phyloP scores from a whole-genome alignment of 2,329 filamentous ascomycete genomes.

The Calonectria fujianensis region DNA sequence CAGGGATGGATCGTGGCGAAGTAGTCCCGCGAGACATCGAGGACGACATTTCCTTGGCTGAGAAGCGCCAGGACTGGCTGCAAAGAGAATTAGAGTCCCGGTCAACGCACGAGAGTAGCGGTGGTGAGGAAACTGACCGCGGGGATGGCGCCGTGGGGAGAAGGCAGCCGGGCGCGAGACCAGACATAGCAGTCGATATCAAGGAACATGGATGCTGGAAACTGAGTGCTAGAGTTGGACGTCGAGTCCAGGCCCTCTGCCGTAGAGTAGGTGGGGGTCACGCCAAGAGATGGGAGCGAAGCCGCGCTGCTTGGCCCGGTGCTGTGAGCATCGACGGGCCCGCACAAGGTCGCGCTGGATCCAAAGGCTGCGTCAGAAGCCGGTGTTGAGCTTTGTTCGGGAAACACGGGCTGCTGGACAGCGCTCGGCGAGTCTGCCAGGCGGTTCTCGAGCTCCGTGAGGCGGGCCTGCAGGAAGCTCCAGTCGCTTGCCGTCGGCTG shows the following conservation, averaged over 20 bases:
- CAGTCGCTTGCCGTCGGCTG: slow-evolving; percentile 1
- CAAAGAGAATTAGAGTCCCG: neutral
- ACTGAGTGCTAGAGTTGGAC: neutral
- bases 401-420: neutral
- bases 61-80: neutral
- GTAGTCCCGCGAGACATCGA: slow-evolving; percentile 54
- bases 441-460: neutral
- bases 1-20: slow-evolving; percentile 67
- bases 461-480: neutral
- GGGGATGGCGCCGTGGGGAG: neutral
- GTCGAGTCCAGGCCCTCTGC: neutral
- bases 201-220: neutral
- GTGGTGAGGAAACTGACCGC: neutral
- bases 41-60: neutral
- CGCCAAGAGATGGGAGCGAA: neutral
- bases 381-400: neutral
- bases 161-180: neutral
- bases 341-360: neutral
- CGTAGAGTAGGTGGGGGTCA: neutral
- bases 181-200: slow-evolving; percentile 6
- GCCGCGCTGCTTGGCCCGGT: neutral
- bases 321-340: neutral
- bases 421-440: neutral
- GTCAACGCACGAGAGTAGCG: neutral
- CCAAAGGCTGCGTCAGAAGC: neutral